Percentiles rank a stretch among this genome's conserved stretches.
These are phyloP conservation scores for Sordariomycetes sp. DNA, from an alignment of 2,329 filamentous ascomycete species.

Conservation along the genomic window DNA sequence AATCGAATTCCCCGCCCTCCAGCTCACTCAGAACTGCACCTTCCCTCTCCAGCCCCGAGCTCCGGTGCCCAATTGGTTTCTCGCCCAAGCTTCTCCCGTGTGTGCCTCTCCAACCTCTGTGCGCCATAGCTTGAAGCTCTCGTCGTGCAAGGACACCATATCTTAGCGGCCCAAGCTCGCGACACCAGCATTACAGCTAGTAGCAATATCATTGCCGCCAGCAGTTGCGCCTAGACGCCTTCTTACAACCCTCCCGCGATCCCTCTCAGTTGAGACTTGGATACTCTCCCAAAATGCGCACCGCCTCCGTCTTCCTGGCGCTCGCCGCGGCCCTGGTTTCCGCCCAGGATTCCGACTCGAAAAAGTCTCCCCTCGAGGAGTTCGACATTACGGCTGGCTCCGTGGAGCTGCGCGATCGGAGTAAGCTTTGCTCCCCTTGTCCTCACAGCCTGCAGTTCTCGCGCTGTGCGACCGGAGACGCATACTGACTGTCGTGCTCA, in stretches of 20 bases:
- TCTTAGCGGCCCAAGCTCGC: not conserved
- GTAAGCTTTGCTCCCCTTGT: not conserved
- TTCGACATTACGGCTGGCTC: not conserved
- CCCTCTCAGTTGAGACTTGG: not conserved
- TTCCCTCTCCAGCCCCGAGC: too few relatives aligned
- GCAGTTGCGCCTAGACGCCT: not conserved
- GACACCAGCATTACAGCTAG: not conserved
- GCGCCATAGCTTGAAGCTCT: too few relatives aligned
- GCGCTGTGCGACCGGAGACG: not conserved
- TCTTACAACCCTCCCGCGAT: not conserved
- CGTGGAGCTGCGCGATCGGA: not conserved
- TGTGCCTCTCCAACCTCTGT: too few relatives aligned
- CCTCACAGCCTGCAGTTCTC: not conserved
- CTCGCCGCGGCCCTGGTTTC: slow-evolving; percentile 1
- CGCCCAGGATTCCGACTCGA: not conserved
- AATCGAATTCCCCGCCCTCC: not conserved
- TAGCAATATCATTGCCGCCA: not conserved
- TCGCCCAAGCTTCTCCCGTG: too few relatives aligned
- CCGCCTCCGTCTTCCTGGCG: not conserved
- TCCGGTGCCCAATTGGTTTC: too few relatives aligned
- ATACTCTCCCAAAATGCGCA: not conserved
- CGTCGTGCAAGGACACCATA: not conserved
- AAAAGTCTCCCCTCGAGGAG: not conserved
- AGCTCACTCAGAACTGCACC: too few relatives aligned
- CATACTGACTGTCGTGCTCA: not conserved